Evolutionary conservation across 257 asterid species (phyloP), one percentile per base, ranked within the genome.

Genomic region (Cynanchum wilfordii): DNA sequence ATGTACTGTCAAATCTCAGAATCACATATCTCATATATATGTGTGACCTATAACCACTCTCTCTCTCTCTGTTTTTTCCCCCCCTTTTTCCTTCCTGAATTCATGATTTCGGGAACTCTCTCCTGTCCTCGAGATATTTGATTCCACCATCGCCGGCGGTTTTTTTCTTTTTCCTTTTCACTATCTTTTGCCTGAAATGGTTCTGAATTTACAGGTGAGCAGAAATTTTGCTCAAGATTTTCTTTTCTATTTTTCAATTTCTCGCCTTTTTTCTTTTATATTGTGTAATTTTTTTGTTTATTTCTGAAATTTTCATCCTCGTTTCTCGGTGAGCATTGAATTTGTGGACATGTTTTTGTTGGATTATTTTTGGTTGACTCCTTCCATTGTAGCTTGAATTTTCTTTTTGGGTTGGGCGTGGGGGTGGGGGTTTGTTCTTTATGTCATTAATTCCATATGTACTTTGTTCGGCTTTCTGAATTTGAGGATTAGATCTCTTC

Each of bases 141-240:
- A 76, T 71, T 71, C 77, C 72, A 19, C 59, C 57, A 20, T 49
- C 51, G 70, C 74, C 80, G 79, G 62, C 82, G 72, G 72, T 54
- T 73, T 70, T 70, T 57, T 66, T 4, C 38, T 36, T 36, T 36
- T 36, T 36, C 5, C 5, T 8, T 42, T 7, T 42, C 66, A 7
- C 73, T 44, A 12, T 22, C 60, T 45, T 19, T 54, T 44, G 73
- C 27, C 36, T 69, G 70, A 68, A 50, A 84, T 79, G 86, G 70
- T 78, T 71, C 68, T 42, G 38, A 74, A 76, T 79, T 81, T 74
- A 78, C 75, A 85, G 85, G 89, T 83, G 75, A 69, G 33, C 30
- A 54, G 60, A 77, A 30, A 70, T 40, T 62, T n/a, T 70, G 66
- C 60, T 56, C 29, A 5, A 54, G 54, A 15, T 30, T 68, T 19